Base-by-base conservation (phyloP, 495 filamentous ascomycete genomes). In the Xylaria sp. region DNA sequence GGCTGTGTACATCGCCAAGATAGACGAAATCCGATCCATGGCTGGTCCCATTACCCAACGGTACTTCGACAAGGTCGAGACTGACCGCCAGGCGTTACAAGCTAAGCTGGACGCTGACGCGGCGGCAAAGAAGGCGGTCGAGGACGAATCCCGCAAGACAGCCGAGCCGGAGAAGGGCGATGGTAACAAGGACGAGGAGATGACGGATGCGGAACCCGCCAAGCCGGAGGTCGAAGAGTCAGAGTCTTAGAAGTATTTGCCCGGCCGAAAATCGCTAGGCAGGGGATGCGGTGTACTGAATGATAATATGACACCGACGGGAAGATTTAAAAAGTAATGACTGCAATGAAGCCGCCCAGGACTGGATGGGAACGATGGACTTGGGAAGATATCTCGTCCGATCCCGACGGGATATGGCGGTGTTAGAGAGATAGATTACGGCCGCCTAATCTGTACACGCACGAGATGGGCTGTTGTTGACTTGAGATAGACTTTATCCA, bases 1-100 rank as follows among this genome's bases (percentile, higher is more conserved):
- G 87, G 93, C 92, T 48, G 84, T 94, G 72, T 99, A 99, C 83
- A 86, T 94, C 61, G 87, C 93, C 77, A 98, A 98, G 88, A 92
- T 95, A 82, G 95, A 98, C 69, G 96, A 99, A 80, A 94, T 99
- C 81, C 92, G 93, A 76, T 90, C 93, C 74, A 85, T 97, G 67
- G 91, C 93, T 59, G 95, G 94, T 21, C 97, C 96, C 71, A 92
- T 99, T 81, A 90, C 94, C 61, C 95, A 97, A 85, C 91, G 95
- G 69, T 94, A 97, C 88, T 92, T 93, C 78, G 96, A 99, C 82
- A 97, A 97, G 86, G 83, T 92, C 69, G 94, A 98, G 78, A 91
- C 90, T 69, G 95, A 98, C 83, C 92, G 94, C 50, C 89, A 94
- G 77, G 92, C 90, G 11, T 77, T 92, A 31, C 88, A 88, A 75